Evolutionary conservation across 371 early-diverging fungal species (phyloP).

Genomic region (Funneliformis caledonium): DNA sequence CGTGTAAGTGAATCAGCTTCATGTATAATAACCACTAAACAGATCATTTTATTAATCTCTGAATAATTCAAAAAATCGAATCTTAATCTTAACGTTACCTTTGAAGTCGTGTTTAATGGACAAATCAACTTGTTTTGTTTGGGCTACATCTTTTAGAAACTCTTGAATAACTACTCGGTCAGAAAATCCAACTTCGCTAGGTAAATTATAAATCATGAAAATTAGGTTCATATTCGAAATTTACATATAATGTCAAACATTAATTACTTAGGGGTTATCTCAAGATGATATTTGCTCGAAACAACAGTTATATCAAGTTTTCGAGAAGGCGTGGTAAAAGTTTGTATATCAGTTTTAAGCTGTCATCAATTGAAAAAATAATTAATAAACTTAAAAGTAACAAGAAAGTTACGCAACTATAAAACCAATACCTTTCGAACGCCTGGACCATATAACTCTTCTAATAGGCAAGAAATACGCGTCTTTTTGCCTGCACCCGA

Average conservation of each 20-base stretch:
- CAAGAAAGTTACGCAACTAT: neutral
- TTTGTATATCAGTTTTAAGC: slow-evolving; percentile 88
- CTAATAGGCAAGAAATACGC: slow-evolving; percentile 82
- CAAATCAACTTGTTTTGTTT: slow-evolving; percentile 94
- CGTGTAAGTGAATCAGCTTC: slow-evolving; percentile 94
- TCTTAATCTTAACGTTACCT: slow-evolving; percentile 51
- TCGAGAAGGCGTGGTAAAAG: slow-evolving; percentile 81
- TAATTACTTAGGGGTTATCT: slow-evolving; percentile 86
- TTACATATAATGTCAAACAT: neutral
- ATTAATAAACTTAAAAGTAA: neutral
- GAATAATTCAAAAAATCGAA: neutral
- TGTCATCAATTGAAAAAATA: slow-evolving; percentile 43
- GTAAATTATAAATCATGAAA: neutral
- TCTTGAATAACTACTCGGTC: slow-evolving; percentile 98
- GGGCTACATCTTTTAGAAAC: slow-evolving; percentile 97
- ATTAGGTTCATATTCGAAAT: slow-evolving; percentile 33
- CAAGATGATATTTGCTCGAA: slow-evolving; percentile 92
- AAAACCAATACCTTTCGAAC: slow-evolving; percentile 79
- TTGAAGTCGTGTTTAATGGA: slow-evolving; percentile 85
- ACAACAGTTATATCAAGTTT: slow-evolving; percentile 87
- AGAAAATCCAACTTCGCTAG: slow-evolving; percentile 89
- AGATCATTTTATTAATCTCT: neutral
- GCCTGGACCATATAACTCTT: slow-evolving; percentile 89
- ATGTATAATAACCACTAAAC: slow-evolving; percentile 90
- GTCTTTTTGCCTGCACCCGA: slow-evolving; percentile 98